Base-by-base conservation (phyloP, 2,329 filamentous ascomycete species). In the Rhinocladiella mackenziei region DNA sequence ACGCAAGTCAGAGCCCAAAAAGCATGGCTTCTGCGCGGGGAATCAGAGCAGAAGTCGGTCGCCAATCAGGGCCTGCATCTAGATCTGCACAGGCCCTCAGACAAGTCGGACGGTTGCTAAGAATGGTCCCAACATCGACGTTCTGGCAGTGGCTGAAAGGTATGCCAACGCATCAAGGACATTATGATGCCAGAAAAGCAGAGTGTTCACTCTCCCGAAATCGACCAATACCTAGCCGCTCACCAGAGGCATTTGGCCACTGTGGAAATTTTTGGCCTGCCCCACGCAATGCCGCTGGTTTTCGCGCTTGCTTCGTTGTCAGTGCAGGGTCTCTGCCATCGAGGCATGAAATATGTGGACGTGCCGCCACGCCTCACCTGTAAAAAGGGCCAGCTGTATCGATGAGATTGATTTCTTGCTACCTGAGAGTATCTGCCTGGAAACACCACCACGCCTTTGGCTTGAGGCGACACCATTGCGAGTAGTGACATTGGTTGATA, bases 131-230 rank as follows among this genome's bases (percentile, higher is more conserved):
- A 50, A 56, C 39, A 40, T 51, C 53, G 47, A 45, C 37, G 34
- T 42, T 39, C 45, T 44, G 45, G 47, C 49, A 55, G 53, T 57
- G 55, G 55, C 45, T 45, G 43, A 45, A 56, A 50, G 32, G 43
- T 26, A 43, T 57, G 55, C 55, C 55, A 57, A 50, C 55, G 51
- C 55, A 57, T 53, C 55, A 57, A 45, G n/a, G 29, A 55, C 48
- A 51, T 53, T 52, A 52, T 46, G 39, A 56, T 47, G 50, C 38
- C 39, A 50, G 35, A 51, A 51, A 41, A 43, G 43, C 40, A 45
- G 19, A 45, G 45, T 37, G 30, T 32, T 45, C 40, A 43, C 28
- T 38, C 20, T 39, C 39, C 45, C 26, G 25, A 42, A 40, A 43
- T 52, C 40, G 45, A 43, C 50, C 48, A 55, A 56, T 54, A 47